phyloP scores from a whole-genome alignment of 192 early-diverging fungal genomes.

The Gigaspora rosea region DNA sequence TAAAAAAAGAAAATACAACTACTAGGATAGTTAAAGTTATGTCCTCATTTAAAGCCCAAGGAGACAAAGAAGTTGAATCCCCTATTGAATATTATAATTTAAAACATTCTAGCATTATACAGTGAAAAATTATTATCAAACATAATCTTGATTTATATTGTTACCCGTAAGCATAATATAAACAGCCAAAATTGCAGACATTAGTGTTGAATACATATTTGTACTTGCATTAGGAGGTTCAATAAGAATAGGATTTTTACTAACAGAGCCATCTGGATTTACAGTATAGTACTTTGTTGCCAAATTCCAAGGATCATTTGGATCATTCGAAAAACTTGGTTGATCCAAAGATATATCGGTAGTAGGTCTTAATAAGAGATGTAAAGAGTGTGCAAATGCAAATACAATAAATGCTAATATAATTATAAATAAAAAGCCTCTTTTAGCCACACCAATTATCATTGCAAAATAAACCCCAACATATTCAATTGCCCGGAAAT shows the following conservation, averaged over 20 bases:
- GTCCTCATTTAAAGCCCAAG: neutral
- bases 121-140: no score
- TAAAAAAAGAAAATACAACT: neutral
- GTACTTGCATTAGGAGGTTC: neutral
- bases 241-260: neutral
- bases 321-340: neutral
- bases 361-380: neutral
- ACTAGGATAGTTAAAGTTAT: neutral
- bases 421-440: neutral
- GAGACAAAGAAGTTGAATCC: neutral
- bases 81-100: neutral
- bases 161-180: neutral
- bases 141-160: neutral
- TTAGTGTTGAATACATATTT: neutral
- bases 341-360: neutral
- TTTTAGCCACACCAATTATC: neutral
- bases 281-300: neutral
- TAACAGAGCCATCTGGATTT: neutral
- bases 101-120: neutral
- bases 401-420: neutral
- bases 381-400: neutral
- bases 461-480: neutral
- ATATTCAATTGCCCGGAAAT: neutral
- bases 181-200: neutral
- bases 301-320: constrained; percentile 9